Conservation (phyloP, 495 filamentous ascomycete genomes). For the Diplogelasinospora grovesii region DNA sequence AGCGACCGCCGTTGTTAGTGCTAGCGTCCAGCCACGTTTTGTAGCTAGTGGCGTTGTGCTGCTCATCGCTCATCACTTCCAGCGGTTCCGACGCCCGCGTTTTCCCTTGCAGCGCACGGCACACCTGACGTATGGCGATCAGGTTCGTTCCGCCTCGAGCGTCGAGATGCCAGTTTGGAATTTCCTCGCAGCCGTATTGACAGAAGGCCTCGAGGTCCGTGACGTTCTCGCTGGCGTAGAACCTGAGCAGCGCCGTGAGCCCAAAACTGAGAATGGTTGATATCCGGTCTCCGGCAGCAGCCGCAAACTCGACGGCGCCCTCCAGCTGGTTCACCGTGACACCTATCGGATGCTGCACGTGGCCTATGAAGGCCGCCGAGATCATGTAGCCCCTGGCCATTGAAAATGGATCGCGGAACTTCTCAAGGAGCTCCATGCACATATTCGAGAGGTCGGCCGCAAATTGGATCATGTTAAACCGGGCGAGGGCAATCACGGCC, state of each 20-base stretch:
- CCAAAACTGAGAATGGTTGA: constrained; percentile 69
- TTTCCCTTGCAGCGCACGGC: constrained; percentile 77
- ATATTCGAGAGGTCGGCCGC: constrained; percentile 57
- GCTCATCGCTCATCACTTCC: constrained; percentile 62
- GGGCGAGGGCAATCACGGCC: constrained; percentile 61
- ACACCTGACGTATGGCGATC: constrained; percentile 63
- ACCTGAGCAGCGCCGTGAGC: constrained; percentile 59
- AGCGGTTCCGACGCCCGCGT: constrained; percentile 52
- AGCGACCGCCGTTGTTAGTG: constrained; percentile 41
- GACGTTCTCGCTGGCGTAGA: constrained; percentile 70
- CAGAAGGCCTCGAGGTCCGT: constrained; percentile 69
- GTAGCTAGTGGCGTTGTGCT: constrained; percentile 60
- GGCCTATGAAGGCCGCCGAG: constrained; percentile 66
- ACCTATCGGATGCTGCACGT: constrained; percentile 58
- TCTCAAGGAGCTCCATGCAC: constrained; percentile 59
- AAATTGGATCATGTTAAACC: constrained; percentile 67
- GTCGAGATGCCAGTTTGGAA: constrained; percentile 66
- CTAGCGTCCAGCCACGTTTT: constrained; percentile 46
- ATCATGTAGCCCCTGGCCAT: constrained; percentile 64
- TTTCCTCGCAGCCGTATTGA: constrained; percentile 66
- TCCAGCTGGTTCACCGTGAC: constrained; percentile 57
- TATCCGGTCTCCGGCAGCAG: constrained; percentile 66
- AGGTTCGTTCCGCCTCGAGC: constrained; percentile 73
- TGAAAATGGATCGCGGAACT: constrained; percentile 60
- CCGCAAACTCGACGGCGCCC: constrained; percentile 61